A percentile compares a stretch with the other conserved stretches of the same genome.
phyloP scores from a whole-genome alignment of 208 protist genomes.

The Leishmania turanica region DNA sequence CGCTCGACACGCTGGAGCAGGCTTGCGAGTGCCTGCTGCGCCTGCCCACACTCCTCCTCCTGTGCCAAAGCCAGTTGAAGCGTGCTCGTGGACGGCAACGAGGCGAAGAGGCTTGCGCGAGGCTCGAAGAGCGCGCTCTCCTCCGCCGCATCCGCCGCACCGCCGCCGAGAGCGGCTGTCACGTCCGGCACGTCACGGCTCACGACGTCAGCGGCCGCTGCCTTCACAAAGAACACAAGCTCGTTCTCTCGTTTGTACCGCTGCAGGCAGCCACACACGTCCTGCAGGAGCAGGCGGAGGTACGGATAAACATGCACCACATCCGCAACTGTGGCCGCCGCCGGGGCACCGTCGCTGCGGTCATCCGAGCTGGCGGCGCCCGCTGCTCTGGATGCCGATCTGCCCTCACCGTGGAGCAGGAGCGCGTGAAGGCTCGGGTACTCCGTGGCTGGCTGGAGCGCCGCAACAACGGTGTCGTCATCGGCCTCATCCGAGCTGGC shows the following conservation, averaged over 20 bases:
- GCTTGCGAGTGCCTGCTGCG: constrained; percentile 24
- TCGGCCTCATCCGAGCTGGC: background rate
- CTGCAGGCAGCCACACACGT: constrained; percentile 32
- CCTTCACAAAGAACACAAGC: constrained; percentile 57
- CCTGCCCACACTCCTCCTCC: constrained; percentile 31
- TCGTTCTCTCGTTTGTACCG: constrained; percentile 67
- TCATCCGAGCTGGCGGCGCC: background rate
- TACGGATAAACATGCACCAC: constrained; percentile 61
- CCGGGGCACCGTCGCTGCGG: background rate
- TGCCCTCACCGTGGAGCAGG: constrained; percentile 5
- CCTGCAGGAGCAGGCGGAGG: constrained; percentile 35
- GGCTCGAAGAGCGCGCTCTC: constrained; percentile 20
- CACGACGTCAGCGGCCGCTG: constrained; percentile 34
- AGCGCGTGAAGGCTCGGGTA: constrained; percentile 28
- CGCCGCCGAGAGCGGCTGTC: background rate
- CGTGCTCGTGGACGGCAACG: constrained; percentile 22
- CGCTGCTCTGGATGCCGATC: background rate
- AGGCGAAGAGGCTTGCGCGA: constrained; percentile 20
- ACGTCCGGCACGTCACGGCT: constrained; percentile 56
- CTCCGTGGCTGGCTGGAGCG: constrained; percentile 10
- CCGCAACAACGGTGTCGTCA: background rate
- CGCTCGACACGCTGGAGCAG: constrained; percentile 25
- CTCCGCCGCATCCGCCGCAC: constrained; percentile 9
- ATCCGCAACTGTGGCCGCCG: constrained; percentile 25
- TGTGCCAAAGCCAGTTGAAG: constrained; percentile 31